Evolutionary conservation across 306 rosid genomes (phyloP).

Genomic region (Cicer yamashitae): DNA sequence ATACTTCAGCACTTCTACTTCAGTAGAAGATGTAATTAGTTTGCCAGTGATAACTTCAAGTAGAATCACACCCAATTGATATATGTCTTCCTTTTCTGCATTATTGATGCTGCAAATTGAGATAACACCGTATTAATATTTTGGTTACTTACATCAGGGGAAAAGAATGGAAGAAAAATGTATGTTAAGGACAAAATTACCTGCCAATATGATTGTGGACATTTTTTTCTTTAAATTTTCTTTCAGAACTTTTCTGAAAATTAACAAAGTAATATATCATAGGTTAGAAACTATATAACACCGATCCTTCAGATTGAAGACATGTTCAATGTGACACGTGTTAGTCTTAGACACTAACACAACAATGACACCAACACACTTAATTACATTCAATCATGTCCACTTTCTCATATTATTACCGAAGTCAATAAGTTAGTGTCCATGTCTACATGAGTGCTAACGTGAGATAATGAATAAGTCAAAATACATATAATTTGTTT

Average conservation of each 20-base stretch:
- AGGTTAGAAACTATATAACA: neutral
- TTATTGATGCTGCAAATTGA: constrained; percentile 43
- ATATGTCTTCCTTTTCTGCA: constrained; percentile 87
- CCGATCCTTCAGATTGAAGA: too few species aligned
- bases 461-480: constrained; percentile 1
- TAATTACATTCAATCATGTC: too few species aligned
- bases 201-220: constrained; percentile 34
- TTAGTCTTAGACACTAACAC: too few species aligned
- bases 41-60: constrained; percentile 80
- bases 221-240: constrained; percentile 41
- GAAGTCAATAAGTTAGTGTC: too few species aligned
- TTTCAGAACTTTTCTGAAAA: constrained; percentile 42
- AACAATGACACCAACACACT: too few species aligned
- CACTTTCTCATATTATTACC: too few species aligned
- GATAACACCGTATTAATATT: neutral
- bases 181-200: constrained; percentile 41
- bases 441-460: neutral
- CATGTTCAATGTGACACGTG: too few species aligned
- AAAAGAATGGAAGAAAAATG: neutral
- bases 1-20: constrained; percentile 61
- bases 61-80: constrained; percentile 76
- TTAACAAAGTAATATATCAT: constrained; percentile 29
- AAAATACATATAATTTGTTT: constrained; percentile 17
- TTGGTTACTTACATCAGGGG: neutral
- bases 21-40: constrained; percentile 54